phyloP scores from a whole-genome alignment of 2,329 filamentous ascomycete species.

The Botryotinia calthae region DNA sequence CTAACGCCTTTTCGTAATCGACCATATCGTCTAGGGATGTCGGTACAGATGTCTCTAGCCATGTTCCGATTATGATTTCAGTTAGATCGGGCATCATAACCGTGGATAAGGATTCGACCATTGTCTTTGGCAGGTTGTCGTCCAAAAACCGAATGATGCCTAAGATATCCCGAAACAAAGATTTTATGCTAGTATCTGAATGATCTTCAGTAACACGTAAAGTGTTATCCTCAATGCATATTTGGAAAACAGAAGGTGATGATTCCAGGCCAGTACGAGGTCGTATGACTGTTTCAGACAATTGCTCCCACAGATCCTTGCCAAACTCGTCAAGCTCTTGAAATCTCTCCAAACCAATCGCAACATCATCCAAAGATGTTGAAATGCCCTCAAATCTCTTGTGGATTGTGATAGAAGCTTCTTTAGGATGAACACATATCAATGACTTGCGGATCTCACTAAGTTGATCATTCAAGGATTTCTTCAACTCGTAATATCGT shows the following conservation, averaged over 20 bases:
- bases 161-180: slow-evolving; percentile 54
- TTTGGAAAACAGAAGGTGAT: slow-evolving; percentile 39
- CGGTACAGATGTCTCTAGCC: slow-evolving; percentile 76
- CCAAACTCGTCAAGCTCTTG: slow-evolving; percentile 61
- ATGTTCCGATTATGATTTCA: slow-evolving; percentile 65
- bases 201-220: slow-evolving; percentile 45
- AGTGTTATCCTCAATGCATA: slow-evolving; percentile 46
- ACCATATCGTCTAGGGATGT: slow-evolving; percentile 68
- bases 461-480: slow-evolving; percentile 63
- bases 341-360: slow-evolving; percentile 56
- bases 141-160: slow-evolving; percentile 52
- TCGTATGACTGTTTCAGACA: slow-evolving; percentile 59
- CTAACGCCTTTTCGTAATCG: slow-evolving; percentile 69
- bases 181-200: slow-evolving; percentile 47
- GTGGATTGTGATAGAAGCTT: slow-evolving; percentile 54
- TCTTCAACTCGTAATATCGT: slow-evolving; percentile 64
- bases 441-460: slow-evolving; percentile 69
- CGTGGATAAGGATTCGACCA: slow-evolving; percentile 60
- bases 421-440: slow-evolving; percentile 58
- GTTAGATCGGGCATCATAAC: slow-evolving; percentile 69
- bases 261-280: slow-evolving; percentile 54
- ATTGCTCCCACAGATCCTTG: slow-evolving; percentile 58
- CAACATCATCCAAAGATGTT: slow-evolving; percentile 53
- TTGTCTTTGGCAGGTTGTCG: slow-evolving; percentile 50
- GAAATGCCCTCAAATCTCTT: slow-evolving; percentile 35